Percentiles rank a stretch among this genome's conserved stretches.
Conservation (phyloP, 2,329 filamentous ascomycete genomes). For the Fusarium decemcellulare region DNA sequence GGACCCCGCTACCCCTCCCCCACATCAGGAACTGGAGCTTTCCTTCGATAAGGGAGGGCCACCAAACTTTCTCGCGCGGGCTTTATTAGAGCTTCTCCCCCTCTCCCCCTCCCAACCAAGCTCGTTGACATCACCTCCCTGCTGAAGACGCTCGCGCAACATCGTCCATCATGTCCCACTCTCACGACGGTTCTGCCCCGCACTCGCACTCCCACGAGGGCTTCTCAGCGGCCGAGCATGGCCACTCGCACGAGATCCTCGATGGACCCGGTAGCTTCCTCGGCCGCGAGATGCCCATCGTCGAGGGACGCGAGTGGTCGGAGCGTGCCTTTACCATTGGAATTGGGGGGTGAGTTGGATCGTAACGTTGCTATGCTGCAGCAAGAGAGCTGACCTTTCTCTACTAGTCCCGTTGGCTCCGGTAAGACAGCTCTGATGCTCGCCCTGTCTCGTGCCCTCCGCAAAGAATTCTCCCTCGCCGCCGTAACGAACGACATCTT, state of each 20-base stretch:
- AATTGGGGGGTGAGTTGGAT: constrained; percentile 86
- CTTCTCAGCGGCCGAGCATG: constrained; percentile 78
- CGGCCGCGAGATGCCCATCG: constrained; percentile 92
- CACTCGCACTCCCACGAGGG: constrained; percentile 71
- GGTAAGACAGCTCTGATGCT: constrained; percentile 99
- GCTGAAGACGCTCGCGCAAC: background rate
- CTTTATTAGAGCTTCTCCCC: constrained; percentile 29
- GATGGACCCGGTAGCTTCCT: constrained; percentile 93
- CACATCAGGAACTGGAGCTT: constrained; percentile 27
- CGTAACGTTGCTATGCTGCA: background rate
- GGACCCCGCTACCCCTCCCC: constrained; percentile 24
- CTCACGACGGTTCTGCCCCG: constrained; percentile 68
- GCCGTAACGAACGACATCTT: constrained; percentile 99
- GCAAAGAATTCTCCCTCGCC: constrained; percentile 86
- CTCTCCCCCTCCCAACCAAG: constrained; percentile 12
- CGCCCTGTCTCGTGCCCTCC: constrained; percentile 87
- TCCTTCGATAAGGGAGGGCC: background rate
- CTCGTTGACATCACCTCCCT: background rate
- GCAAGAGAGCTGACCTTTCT: background rate
- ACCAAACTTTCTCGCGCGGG: background rate
- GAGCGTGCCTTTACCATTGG: constrained; percentile 95
- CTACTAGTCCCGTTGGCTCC: constrained; percentile 86
- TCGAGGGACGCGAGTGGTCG: constrained; percentile 88
- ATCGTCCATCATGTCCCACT: constrained; percentile 56
- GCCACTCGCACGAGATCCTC: constrained; percentile 96